Conservation (phyloP, 2,329 filamentous ascomycete genomes). For the Calonectria hongkongensis region DNA sequence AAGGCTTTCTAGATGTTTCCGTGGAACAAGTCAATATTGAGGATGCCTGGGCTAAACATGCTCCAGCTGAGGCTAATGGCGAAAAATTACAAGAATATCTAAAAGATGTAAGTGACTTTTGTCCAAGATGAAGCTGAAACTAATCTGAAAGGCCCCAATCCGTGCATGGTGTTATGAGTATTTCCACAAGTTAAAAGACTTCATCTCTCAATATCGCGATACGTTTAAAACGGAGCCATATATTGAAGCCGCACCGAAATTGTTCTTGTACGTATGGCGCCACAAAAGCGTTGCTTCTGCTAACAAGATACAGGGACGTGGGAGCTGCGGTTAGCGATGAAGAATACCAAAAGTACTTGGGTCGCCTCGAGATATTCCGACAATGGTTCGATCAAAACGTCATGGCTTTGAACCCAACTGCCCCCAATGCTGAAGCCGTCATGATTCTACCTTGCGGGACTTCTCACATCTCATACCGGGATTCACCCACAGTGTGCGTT, state of each 20-base stretch:
- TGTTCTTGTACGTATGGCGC: constrained; percentile 55
- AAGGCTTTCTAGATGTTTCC: constrained; percentile 48
- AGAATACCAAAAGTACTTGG: constrained; percentile 48
- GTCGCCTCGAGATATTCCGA: constrained; percentile 55
- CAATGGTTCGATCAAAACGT: constrained; percentile 59
- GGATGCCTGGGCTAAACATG: constrained; percentile 45
- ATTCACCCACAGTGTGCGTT: constrained; percentile 54
- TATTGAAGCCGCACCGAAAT: constrained; percentile 54
- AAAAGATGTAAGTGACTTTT: constrained; percentile 51
- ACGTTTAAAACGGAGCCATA: constrained; percentile 53
- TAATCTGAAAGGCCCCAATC: constrained; percentile 56
- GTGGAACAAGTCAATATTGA: constrained; percentile 44
- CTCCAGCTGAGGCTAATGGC: constrained; percentile 27
- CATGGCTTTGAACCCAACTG: constrained; percentile 43
- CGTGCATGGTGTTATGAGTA: constrained; percentile 59
- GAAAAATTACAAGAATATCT: constrained; percentile 54
- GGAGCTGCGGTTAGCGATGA: constrained; percentile 52
- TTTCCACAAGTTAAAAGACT: constrained; percentile 56
- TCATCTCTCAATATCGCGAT: constrained; percentile 52
- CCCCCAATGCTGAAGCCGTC: constrained; percentile 48
- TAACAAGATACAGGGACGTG: constrained; percentile 47
- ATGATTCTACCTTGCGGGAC: constrained; percentile 56
- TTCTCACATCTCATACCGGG: constrained; percentile 51
- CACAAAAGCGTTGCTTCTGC: not conserved
- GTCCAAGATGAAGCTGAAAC: not conserved